phyloP scores from a whole-genome alignment of 2,329 filamentous ascomycete species.

The Penicillium sp. region DNA sequence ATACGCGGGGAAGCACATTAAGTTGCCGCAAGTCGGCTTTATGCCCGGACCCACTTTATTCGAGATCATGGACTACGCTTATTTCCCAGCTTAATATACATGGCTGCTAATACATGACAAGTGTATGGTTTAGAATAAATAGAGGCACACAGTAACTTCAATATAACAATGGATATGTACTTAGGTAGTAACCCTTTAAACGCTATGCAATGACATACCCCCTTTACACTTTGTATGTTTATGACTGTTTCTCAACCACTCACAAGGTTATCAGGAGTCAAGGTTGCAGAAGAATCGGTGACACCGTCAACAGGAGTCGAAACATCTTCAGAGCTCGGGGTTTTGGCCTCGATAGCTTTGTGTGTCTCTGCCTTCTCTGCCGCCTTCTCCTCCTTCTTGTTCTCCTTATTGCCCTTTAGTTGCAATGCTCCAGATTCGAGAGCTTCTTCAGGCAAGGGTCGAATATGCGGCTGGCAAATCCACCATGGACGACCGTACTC shows the following conservation, averaged over 20 bases:
- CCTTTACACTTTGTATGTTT: background rate
- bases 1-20: slow-evolving; percentile 6
- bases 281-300: slow-evolving; percentile 15
- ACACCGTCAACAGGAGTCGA: slow-evolving; percentile 11
- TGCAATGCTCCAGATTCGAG: slow-evolving; percentile 75
- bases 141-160: too few relatives aligned
- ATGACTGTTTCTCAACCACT: slow-evolving; percentile 22
- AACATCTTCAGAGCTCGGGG: slow-evolving; percentile 8
- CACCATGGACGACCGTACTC: slow-evolving; percentile 82
- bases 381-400: slow-evolving; percentile 6
- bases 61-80: background rate
- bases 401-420: slow-evolving; percentile 58
- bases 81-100: too few relatives aligned
- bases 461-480: slow-evolving; percentile 83
- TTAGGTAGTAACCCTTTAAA: background rate
- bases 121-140: too few relatives aligned
- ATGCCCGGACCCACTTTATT: slow-evolving; percentile 2
- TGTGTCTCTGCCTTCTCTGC: slow-evolving; percentile 5
- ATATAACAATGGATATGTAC: background rate
- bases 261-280: slow-evolving; percentile 31
- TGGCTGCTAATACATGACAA: too few relatives aligned
- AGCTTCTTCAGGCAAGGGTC: slow-evolving; percentile 85
- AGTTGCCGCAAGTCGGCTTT: slow-evolving; percentile 14
- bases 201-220: background rate
- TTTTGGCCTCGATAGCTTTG: background rate